Conservation (phyloP, 352 stramenopile genomes). For the Pythium folliculosum region DNA sequence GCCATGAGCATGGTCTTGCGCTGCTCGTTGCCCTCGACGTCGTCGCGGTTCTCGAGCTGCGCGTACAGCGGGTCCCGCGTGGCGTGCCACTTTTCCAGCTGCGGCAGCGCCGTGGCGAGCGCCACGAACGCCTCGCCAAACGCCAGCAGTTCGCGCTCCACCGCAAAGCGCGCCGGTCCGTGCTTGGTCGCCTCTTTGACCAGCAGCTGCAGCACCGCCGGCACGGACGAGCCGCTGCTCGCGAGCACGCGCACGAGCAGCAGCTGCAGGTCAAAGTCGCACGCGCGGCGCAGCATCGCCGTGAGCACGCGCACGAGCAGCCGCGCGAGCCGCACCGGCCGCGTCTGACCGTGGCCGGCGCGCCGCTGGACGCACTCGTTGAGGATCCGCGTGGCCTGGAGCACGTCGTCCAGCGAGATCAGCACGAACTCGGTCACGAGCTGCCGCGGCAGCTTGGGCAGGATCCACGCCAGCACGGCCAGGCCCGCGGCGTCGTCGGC, state of each 20-base stretch:
- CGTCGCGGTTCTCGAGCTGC: conserved; percentile 41
- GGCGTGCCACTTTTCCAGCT: conserved; percentile 23
- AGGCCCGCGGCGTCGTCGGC: conserved; percentile 11
- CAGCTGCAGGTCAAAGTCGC: conserved; percentile 39
- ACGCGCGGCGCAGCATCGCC: conserved; percentile 40
- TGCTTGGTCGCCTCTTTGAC: conserved; percentile 3
- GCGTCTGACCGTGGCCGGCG: background rate
- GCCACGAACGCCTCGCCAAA: conserved; percentile 28
- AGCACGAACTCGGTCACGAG: conserved; percentile 60
- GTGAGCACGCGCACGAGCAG: conserved; percentile 40
- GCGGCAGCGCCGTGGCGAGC: conserved; percentile 12
- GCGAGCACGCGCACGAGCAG: conserved; percentile 23
- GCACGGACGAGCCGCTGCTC: conserved; percentile 23
- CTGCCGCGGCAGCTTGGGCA: conserved; percentile 42
- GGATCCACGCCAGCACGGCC: conserved; percentile 31
- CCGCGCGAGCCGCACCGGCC: conserved; percentile 22
- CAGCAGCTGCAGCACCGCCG: conserved; percentile 15
- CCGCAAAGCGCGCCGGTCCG: background rate
- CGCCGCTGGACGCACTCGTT: conserved; percentile 24
- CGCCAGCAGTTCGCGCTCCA: conserved; percentile 16
- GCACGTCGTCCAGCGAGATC: conserved; percentile 47
- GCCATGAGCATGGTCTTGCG: conserved; percentile 58
- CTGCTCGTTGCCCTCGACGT: conserved; percentile 57
- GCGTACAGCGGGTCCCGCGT: conserved; percentile 26
- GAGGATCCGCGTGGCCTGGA: conserved; percentile 39